Conservation (phyloP, 176 grass and related monocot species). For the Aegilops tauschii region DNA sequence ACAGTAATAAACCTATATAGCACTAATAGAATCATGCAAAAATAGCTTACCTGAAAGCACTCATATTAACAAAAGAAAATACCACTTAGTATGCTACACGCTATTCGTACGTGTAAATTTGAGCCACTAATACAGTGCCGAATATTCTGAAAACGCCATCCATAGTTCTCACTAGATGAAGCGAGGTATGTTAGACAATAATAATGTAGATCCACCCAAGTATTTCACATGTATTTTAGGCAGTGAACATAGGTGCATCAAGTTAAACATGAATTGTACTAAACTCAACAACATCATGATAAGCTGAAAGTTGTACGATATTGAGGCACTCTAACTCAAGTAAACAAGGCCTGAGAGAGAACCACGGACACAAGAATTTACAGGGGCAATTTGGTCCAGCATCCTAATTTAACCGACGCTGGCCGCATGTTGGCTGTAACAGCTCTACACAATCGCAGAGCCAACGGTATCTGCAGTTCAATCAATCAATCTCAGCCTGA, state of each 20-base stretch:
- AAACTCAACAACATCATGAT: not conserved
- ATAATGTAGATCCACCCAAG: slow-evolving; percentile 2
- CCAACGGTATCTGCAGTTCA: too few relatives aligned
- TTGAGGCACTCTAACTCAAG: not conserved
- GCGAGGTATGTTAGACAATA: not conserved
- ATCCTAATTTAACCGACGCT: not conserved
- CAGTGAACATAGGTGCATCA: not conserved
- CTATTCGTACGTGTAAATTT: not conserved
- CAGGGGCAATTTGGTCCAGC: not conserved
- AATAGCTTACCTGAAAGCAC: not conserved
- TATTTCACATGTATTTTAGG: not conserved
- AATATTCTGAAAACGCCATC: not conserved
- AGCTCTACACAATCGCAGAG: not conserved
- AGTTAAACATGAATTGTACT: not conserved
- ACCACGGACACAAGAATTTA: not conserved
- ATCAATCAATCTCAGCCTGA: not conserved
- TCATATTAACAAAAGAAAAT: not conserved
- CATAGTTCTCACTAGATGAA: not conserved
- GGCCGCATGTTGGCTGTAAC: not conserved
- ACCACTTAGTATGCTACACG: not conserved
- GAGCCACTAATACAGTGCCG: not conserved
- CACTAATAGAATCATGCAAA: not conserved
- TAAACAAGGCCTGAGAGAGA: not conserved
- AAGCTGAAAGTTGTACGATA: not conserved
- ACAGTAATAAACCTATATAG: not conserved